Conservation (phyloP, 495 filamentous ascomycete species). For the Lindgomyces ingoldianus region DNA sequence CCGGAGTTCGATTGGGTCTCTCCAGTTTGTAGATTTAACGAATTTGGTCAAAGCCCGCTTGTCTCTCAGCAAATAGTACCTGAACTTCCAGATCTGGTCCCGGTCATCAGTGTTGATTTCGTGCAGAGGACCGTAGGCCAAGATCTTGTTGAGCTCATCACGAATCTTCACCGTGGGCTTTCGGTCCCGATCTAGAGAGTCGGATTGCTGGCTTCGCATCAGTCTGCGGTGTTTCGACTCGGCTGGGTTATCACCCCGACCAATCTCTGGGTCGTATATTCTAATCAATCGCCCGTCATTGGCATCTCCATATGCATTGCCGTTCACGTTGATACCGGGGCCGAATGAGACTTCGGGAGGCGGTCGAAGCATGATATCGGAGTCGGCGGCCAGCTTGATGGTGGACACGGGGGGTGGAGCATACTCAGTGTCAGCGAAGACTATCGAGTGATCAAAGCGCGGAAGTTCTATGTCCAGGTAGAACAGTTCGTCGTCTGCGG, state of each 20-base stretch:
- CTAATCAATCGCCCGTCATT: conserved; percentile 64
- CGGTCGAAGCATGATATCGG: conserved; percentile 70
- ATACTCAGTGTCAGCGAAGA: conserved; percentile 94
- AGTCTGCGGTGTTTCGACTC: conserved; percentile 93
- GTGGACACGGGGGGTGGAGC: conserved; percentile 76
- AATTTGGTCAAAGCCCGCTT: conserved; percentile 96
- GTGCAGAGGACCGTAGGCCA: conserved; percentile 91
- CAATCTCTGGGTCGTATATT: conserved; percentile 94
- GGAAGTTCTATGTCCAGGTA: conserved; percentile 87
- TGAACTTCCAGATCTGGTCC: conserved; percentile 94
- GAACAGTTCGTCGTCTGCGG: conserved; percentile 62
- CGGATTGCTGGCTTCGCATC: conserved; percentile 89
- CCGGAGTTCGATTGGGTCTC: conserved; percentile 77
- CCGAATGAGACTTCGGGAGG: conserved; percentile 81
- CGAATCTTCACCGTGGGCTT: conserved; percentile 96
- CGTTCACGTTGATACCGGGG: conserved; percentile 71
- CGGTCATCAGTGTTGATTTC: conserved; percentile 85
- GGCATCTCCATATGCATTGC: conserved; percentile 54
- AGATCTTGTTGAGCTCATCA: conserved; percentile 87
- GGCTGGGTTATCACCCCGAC: conserved; percentile 83
- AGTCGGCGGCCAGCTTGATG: conserved; percentile 59
- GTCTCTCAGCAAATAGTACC: conserved; percentile 88
- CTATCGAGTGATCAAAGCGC: conserved; percentile 92
- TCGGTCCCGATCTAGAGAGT: conserved; percentile 85
- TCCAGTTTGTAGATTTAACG: conserved; percentile 94